Evolutionary conservation across 139 green algal species (phyloP), one percentile per base, ranked within the genome.

Genomic region (Micractinium conductrix): DNA sequence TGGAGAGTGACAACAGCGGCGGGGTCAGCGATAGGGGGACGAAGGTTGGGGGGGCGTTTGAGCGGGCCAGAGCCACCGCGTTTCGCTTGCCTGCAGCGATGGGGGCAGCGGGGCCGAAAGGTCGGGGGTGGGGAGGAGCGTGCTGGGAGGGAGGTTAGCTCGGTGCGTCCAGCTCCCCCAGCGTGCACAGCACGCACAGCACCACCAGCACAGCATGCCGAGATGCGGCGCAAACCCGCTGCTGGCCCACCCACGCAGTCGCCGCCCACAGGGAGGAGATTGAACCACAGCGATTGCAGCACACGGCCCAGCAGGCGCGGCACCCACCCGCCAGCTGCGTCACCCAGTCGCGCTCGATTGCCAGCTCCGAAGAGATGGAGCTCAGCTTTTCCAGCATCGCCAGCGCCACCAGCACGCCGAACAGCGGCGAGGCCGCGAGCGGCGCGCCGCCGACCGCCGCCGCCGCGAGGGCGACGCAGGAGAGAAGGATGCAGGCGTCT

Each of bases 331-430:
- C 74, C 35, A 89, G 71, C 85, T 86, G 81, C 19, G 87, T 83
- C 17, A 91, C 73, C 86, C 88, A 92, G 65, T 92, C 88, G 10
- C 88, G 65, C 82, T 92, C 88, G 26, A 92, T 91, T 17, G 83
- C 78, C 50, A 92, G 48, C 50, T 92, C 88, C 30, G 88, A 91
- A 12, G 37, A 40, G 53, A 82, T 82, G 55, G 76, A 71, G 26
- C 55, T 43, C 53, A 82, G 76, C 58, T 82, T 82, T 58, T 82
- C 80, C 50, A 71, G 45, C 48, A 85, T 74, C 24, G 50, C 70
- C 53, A 88, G 30, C 84, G 80, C 38, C 28, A 90, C 67, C 69
- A 91, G n/a, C 17, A 89, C 35, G 37, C 58, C 37, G 45, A 91
- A 91, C 17, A 90, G 28, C 3, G 84, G 84, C 28, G 33, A 63